Percentiles rank a stretch among this genome's conserved stretches.
Evolutionary conservation across 1,284 basidiomycete genomes (phyloP).

Genomic region (Cutaneotrichosporon cyanovorans): DNA sequence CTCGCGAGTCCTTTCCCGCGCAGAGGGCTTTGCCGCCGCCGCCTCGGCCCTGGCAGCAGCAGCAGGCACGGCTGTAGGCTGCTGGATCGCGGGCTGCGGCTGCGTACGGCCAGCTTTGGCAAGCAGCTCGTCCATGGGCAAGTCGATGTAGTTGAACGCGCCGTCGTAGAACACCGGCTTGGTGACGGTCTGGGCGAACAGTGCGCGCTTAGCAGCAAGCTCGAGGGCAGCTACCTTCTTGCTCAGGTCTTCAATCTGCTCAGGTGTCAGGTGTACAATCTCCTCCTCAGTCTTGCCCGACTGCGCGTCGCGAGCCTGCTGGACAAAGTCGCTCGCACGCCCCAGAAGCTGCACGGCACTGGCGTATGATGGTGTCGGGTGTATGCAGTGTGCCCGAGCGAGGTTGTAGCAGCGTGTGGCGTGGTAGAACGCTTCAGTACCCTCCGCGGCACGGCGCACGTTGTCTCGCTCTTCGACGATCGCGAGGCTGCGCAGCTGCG

Average conservation of each 20-base stretch:
- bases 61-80: conserved; percentile 13
- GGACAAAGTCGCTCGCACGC: conserved; percentile 24
- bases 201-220: conserved; percentile 61
- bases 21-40: neutral
- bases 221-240: conserved; percentile 51
- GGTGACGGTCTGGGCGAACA: conserved; percentile 71
- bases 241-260: conserved; percentile 53
- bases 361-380: conserved; percentile 38
- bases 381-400: conserved; percentile 43
- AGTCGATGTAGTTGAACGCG: conserved; percentile 81
- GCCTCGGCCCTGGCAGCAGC: conserved; percentile 1
- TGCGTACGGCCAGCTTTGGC: conserved; percentile 58
- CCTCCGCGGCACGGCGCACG: conserved; percentile 66
- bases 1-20: conserved; percentile 24
- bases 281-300: conserved; percentile 30
- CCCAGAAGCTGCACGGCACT: conserved; percentile 39
- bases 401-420: conserved; percentile 50
- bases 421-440: conserved; percentile 63
- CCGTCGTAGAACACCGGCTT: conserved; percentile 89
- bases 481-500: conserved; percentile 70
- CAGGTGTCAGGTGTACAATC: conserved; percentile 22
- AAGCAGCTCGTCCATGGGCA: conserved; percentile 70
- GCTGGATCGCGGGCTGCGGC: conserved; percentile 19
- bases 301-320: conserved; percentile 25
- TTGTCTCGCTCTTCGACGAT: conserved; percentile 82